Evolutionary conservation across 2,329 filamentous ascomycete species (phyloP), one percentile per base, ranked within the genome.

Genomic region (Aspergillus sp.): DNA sequence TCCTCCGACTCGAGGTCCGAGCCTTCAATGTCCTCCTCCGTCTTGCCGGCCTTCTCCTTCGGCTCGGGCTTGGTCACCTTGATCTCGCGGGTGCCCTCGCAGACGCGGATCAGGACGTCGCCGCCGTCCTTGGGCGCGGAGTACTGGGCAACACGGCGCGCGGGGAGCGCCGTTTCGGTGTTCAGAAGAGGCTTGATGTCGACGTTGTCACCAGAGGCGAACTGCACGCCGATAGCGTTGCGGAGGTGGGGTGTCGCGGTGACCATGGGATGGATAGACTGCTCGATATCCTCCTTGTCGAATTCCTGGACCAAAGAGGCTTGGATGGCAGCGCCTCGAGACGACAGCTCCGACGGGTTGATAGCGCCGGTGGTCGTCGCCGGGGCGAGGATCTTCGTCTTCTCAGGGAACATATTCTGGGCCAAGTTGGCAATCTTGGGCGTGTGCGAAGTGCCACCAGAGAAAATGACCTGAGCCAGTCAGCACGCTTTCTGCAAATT

Each of bases 271-370:
- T 98, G 89, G 29, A 86, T 93, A 42, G 85, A 93, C 71, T 95
- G 88, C 58, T 93, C 84, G 48, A 98, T 93, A 57, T 96, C 89
- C 45, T 86, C 80, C 47, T 78, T 73, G 51, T 98, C 91, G 63
- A 93, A 98, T 62, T 94, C 89, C 61, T 88, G 80, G 60, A 98
- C 86, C 43, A 98, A 70, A 39, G 81, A 93, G 24, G 91, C 91
- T 67, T 98, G 91, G 50, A 98, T 86, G 19, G 91, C 89, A 40
- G 91, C 91, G 55, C 91, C 91, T 43, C 91, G 80, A 42, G 84
- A 82, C 51, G 81, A 71, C 35, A 95, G 74, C 67, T 96, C 89
- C 3, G 86, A 91, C 43, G 91, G 91, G 74, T 96, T 96, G 66
- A 96, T 78, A 42, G 89, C 82, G 15, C 70, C 71, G 24, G 80